Evolutionary conservation across 2,329 filamentous ascomycete species (phyloP), one percentile per base, ranked within the genome.

Genomic region (Tolypocladium cylindrosporum): DNA sequence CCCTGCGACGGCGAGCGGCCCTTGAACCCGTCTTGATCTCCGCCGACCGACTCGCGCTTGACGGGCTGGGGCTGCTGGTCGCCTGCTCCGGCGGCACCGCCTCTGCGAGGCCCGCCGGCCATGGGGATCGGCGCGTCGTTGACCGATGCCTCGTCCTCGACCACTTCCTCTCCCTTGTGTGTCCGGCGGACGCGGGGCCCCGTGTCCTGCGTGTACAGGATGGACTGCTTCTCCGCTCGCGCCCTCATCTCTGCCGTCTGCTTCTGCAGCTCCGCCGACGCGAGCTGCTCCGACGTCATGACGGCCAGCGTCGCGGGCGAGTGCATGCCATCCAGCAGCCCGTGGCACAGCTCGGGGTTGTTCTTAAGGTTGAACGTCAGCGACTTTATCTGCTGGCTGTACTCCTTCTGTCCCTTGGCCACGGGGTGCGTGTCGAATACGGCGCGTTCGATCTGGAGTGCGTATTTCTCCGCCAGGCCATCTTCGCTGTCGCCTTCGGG

Each of bases 121-220:
- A 42, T 60, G 31, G 72, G 71, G 21, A 68, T 65, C 10, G 69
- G 69, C n/a, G 68, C 66, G 31, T 75, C 71, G 41, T 65, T 68
- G n/a, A 72, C 60, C 42, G 73, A 70, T n/a, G 74, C 79, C 40
- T 95, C 90, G 52, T 88, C 85, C 61, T 93, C 91, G 19, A 97
- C 81, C 19, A 96, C 73, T 69, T 97, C 94, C 59, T 97, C 92
- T 14, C 94, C 94, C 72, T 97, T 97, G 76, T 97, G 93, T 2
- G 93, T 97, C 64, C 90, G 86, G 66, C 91, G 84, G 58, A 97
- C 87, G 3, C 91, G 85, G 4, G 92, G 91, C 54, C 84, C 81
- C 1, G 71, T 71, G 21, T 89, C 85, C 24, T 89, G 84, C 16
- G 90, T 83, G 60, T 93, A 86, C 40, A 96, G 81, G 53, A 94